These are phyloP conservation scores for Sequoiadendron giganteum DNA, from an alignment of 75 land plant species.

Conservation along the genomic window DNA sequence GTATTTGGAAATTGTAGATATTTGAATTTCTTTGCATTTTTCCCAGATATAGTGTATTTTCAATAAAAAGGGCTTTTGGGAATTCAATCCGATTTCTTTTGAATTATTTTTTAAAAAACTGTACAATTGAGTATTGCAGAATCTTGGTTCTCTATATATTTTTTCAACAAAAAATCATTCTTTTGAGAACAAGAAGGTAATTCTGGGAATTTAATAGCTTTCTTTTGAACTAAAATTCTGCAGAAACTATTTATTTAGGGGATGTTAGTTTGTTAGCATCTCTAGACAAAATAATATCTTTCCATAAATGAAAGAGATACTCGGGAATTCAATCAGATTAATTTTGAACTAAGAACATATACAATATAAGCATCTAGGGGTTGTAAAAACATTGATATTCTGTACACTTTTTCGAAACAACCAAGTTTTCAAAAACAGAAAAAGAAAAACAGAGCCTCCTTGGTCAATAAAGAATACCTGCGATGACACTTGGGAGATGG, in stretches of 20 bases:
- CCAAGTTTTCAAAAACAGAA: not conserved
- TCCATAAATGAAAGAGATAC: not conserved
- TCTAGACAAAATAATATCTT: not conserved
- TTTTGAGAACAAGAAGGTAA: not conserved
- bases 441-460: not conserved
- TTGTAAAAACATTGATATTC: no score
- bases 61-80: not conserved
- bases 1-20: not conserved
- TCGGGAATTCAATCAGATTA: not conserved
- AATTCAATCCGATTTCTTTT: not conserved
- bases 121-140: not conserved
- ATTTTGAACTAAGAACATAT: not conserved
- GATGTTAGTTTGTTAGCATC: not conserved
- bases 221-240: not conserved
- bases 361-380: not conserved
- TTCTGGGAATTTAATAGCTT: not conserved
- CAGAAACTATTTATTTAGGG: not conserved
- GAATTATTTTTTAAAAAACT: not conserved
- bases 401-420: no score
- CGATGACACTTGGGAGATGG: not conserved
- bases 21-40: not conserved
- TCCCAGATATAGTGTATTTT: not conserved
- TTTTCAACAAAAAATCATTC: not conserved
- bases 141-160: not conserved
- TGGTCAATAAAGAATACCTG: slow-evolving; percentile 2